phyloP scores from a whole-genome alignment of 352 stramenopile genomes.

The Pilasporangium apinafurcum region DNA sequence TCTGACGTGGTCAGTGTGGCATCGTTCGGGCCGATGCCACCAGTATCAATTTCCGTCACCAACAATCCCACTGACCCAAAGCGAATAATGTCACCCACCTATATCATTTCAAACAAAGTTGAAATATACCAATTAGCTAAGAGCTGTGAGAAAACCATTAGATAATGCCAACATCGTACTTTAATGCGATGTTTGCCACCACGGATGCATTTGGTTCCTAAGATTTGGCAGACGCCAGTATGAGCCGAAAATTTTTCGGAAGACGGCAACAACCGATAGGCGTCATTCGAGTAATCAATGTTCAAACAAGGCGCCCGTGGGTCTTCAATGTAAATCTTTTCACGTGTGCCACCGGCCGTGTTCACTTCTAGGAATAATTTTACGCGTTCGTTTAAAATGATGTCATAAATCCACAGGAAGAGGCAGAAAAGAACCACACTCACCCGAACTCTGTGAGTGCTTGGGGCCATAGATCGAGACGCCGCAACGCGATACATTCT shows the following conservation, averaged over 20 bases:
- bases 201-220: conserved; percentile 82
- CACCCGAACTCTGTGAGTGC: conserved; percentile 48
- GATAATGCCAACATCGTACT: not conserved
- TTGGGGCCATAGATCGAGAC: conserved; percentile 86
- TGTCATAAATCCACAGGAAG: too few species aligned
- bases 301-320: conserved; percentile 74
- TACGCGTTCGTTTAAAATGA: not conserved
- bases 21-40: conserved; percentile 57
- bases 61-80: conserved; percentile 78
- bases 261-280: conserved; percentile 77
- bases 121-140: not conserved
- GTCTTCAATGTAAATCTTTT: conserved; percentile 87
- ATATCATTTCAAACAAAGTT: too few species aligned
- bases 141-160: not conserved
- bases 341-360: conserved; percentile 21
- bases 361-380: conserved; percentile 13
- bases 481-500: conserved; percentile 78
- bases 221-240: conserved; percentile 82
- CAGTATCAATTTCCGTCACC: conserved; percentile 82
- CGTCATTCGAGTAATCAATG: conserved; percentile 85
- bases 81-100: conserved; percentile 85
- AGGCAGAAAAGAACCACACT: conserved; percentile 1
- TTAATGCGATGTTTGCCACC: conserved; percentile 75
- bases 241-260: conserved; percentile 85
- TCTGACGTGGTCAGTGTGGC: conserved; percentile 64